These are phyloP conservation scores for Aspergillus intermedius DNA, from an alignment of 2,329 filamentous ascomycete genomes.

Conservation along the genomic window DNA sequence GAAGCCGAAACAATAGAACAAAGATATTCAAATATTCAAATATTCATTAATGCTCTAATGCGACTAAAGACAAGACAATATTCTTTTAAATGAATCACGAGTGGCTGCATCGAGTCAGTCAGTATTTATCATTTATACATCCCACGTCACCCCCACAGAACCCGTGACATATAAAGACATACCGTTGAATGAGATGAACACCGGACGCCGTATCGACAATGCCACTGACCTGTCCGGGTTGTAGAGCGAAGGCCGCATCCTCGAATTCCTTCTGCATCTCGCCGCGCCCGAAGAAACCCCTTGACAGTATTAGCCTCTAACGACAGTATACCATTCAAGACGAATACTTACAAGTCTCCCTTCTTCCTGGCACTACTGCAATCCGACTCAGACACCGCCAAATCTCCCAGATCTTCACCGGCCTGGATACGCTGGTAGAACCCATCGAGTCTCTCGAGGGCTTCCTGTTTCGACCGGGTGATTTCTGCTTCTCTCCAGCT, in stretches of 20 bases:
- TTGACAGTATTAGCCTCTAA: slow-evolving; percentile 24
- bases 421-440: slow-evolving; percentile 71
- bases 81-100: not conserved
- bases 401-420: slow-evolving; percentile 67
- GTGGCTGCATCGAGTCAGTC: not conserved
- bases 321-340: slow-evolving; percentile 1
- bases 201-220: slow-evolving; percentile 91
- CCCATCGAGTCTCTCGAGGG: slow-evolving; percentile 64
- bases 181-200: slow-evolving; percentile 93
- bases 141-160: not conserved
- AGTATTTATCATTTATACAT: not conserved
- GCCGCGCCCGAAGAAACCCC: slow-evolving; percentile 83
- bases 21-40: not conserved
- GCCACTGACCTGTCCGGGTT: slow-evolving; percentile 77
- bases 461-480: slow-evolving; percentile 81
- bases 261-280: slow-evolving; percentile 99
- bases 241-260: slow-evolving; percentile 84
- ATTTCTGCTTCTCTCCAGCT: slow-evolving; percentile 92
- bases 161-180: slow-evolving; percentile 22
- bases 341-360: slow-evolving; percentile 67
- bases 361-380: slow-evolving; percentile 92
- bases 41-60: not conserved
- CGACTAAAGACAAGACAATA: not conserved
- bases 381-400: slow-evolving; percentile 85
- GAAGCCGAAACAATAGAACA: not conserved